Base-by-base conservation (phyloP, 1,284 basidiomycete genomes). In the Vanrija sp. region DNA sequence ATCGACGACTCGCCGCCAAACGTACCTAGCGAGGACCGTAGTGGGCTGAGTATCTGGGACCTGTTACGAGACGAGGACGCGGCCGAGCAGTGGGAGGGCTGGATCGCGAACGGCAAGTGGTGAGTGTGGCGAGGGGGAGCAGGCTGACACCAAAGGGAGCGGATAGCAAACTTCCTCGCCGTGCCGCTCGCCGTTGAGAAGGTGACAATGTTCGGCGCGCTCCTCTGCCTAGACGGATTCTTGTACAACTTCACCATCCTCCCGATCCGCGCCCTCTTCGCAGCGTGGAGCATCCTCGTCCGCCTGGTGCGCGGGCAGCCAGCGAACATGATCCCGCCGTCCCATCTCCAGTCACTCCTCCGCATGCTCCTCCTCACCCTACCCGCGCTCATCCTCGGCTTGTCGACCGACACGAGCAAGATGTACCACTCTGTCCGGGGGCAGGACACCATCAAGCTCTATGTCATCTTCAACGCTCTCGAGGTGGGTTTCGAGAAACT, bases 371-470 rank as follows among this genome's bases (percentile, higher is more conserved):
- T 99, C 3, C 81, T 98, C 35, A 71, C 88, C 4, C 72, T 86
- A 27, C 88, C 91, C 0, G 83, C 95, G 46, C 64, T 84, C 27
- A 82, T 94, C 36, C 80, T 98, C 5, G 80, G 85, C 25, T 84
- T 88, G 3, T 80, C 94, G 27, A 95, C 94, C 5, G 95, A 98
- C 69, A 89, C 93, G 12, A 96, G 92, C 77, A 96, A 96, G 77
- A 96, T 99, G 73, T 99, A 99, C 66, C 96, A 99, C 69, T 89
- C 88, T 18, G 97, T 99, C 49, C 85, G 96, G n/a, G 96, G 95
- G 0, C 96, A 98, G 76, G 93, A 97, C 67, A 95, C 90, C 3
- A 94, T 99, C 79, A 99, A 98, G 78, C 79, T 99, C 51, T 98
- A 98, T 78, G 96, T 99, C 59, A 97, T 99, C 57, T 99, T 98